phyloP scores from a whole-genome alignment of 306 rosid species.

The Sicyos baderoa region DNA sequence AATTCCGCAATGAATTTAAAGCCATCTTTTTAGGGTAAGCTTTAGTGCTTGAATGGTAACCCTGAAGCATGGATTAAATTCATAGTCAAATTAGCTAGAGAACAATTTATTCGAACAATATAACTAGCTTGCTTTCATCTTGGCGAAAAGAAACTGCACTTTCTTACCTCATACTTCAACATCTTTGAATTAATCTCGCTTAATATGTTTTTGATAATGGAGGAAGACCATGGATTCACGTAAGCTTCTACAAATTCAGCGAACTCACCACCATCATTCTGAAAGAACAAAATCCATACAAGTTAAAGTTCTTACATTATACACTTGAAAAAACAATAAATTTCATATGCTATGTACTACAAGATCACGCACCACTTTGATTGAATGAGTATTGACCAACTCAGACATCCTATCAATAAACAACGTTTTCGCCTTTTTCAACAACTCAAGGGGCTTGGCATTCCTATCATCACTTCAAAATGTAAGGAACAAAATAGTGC shows the following conservation, averaged over 20 bases:
- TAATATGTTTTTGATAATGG: slow-evolving; percentile 40
- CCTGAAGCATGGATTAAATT: slow-evolving; percentile 42
- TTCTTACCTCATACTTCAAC: slow-evolving; percentile 48
- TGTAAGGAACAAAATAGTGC: background rate
- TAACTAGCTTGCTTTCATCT: background rate
- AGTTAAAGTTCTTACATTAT: background rate
- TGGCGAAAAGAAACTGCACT: slow-evolving; percentile 7
- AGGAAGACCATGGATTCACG: slow-evolving; percentile 77
- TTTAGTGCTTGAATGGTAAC: slow-evolving; percentile 55
- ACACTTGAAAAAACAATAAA: background rate
- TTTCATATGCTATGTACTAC: background rate
- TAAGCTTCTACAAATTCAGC: slow-evolving; percentile 21
- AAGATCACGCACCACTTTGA: slow-evolving; percentile 33
- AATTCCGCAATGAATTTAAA: slow-evolving; percentile 49
- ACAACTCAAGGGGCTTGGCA: slow-evolving; percentile 64
- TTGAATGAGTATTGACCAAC: slow-evolving; percentile 36
- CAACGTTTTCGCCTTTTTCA: slow-evolving; percentile 52
- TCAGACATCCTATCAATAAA: slow-evolving; percentile 60
- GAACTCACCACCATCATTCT: slow-evolving; percentile 37
- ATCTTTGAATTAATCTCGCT: slow-evolving; percentile 44
- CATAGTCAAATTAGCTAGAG: slow-evolving; percentile 6
- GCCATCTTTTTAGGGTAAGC: slow-evolving; percentile 61
- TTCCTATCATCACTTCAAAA: slow-evolving; percentile 38
- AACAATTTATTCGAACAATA: slow-evolving; percentile 8
- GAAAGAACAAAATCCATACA: slow-evolving; percentile 26